Evolutionary conservation across 805 yeast genomes (phyloP), one percentile per base, ranked within the genome.

Genomic region (Tetrapisispora nanseiensis): DNA sequence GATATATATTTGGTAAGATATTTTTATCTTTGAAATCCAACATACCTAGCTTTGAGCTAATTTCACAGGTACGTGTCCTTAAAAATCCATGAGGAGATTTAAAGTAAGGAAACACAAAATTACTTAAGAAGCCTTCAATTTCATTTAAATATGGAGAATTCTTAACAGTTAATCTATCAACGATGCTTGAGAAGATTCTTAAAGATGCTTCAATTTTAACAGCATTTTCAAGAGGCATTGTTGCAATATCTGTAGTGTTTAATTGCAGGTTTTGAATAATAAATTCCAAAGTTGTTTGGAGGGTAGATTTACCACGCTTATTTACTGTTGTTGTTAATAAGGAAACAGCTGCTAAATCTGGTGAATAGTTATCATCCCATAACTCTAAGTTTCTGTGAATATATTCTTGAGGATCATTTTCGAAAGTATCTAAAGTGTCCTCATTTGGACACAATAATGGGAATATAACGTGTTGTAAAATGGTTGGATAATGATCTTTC

Each of bases 361-460:
- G 84, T 1, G 86, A 71, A 33, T 68, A 62, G 36, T 63, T 63
- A 41, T 82, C 92, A 51, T 81, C 76, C 55, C 72, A 70, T 33
- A 77, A 65, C 58, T 80, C 86, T 52, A 86, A 71, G 41, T 74
- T 74, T 40, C 79, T 69, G 59, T 86, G 84, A 42, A 90, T 78
- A 59, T 86, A 92, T 57, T 87, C 96, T 43, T 77, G 82, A 3
- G 96, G 96, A 52, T 89, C 96, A 47, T 74, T 78, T 47, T 86
- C 94, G 64, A 84, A 89, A 4, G 75, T 62, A 50, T 84, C 94
- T 43, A 86, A 66, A 16, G 78, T 76, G 6, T 73, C 78, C 41
- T 78, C 80, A 7, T 74, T 70, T 1, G 92, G 83, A 49, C 87
- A 76, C 44, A 90, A 62, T 43, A 82, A 65, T 2, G 95, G 95